Conservation (phyloP, 83 land plant genomes). For the Picea engelmannii region DNA sequence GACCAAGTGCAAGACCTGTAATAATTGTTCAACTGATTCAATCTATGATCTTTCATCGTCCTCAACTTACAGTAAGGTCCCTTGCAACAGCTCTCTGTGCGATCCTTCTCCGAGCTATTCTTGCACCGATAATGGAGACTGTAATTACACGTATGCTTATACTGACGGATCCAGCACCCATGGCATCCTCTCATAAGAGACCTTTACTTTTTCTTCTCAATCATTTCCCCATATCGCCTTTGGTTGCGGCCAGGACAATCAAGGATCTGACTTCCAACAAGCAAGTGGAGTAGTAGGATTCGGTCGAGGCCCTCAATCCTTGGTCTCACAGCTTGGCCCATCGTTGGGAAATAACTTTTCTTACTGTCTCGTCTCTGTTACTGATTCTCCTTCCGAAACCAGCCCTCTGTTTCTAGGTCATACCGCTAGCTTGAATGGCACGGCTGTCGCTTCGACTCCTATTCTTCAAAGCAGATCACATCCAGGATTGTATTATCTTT, state of each 20-base stretch:
- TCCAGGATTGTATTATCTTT: slow-evolving; percentile 26
- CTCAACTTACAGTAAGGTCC: background rate
- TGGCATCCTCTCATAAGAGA: slow-evolving; percentile 28
- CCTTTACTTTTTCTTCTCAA: slow-evolving; percentile 6
- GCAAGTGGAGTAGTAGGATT: slow-evolving; percentile 41
- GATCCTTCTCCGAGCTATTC: too few species aligned
- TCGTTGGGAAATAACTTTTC: slow-evolving; percentile 30
- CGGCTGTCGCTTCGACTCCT: slow-evolving; percentile 13
- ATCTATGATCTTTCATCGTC: slow-evolving; percentile 6
- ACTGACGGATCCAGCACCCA: slow-evolving; percentile 13
- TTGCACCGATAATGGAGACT: background rate
- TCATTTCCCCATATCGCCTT: slow-evolving; percentile 6
- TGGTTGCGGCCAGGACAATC: slow-evolving; percentile 27
- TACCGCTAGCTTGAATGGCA: slow-evolving; percentile 11
- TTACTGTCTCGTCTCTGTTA: slow-evolving; percentile 31
- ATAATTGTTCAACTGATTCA: background rate
- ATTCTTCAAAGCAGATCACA: background rate
- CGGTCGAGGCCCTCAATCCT: slow-evolving; percentile 39
- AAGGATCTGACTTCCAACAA: slow-evolving; percentile 16
- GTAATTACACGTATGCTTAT: background rate
- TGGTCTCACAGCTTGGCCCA: slow-evolving; percentile 25
- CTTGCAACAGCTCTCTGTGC: background rate
- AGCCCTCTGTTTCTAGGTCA: slow-evolving; percentile 33
- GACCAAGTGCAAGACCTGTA: too few species aligned
- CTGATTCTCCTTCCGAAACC: slow-evolving; percentile 15